Evolutionary conservation across 192 early-diverging fungal genomes (phyloP).

Genomic region (Cetraspora pellucida): DNA sequence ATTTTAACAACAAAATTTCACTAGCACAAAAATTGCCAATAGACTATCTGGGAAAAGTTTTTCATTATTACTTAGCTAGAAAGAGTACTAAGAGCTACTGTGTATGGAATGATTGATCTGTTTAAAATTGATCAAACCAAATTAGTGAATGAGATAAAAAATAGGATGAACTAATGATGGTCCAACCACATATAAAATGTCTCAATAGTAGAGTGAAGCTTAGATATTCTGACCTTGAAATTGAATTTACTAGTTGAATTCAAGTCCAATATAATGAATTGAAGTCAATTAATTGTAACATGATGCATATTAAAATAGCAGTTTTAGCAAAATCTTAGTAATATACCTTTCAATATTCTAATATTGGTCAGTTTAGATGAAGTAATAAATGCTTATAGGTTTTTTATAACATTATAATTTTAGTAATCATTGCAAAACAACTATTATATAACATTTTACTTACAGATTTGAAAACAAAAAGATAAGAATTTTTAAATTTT

Average conservation of each 20-base stretch:
- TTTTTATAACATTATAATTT: too few species aligned
- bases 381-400: conserved; percentile 9
- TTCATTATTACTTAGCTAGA: not conserved
- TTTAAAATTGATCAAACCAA: conserved; percentile 5
- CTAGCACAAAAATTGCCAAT: not conserved
- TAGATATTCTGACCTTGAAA: not conserved
- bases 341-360: not conserved
- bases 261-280: not conserved
- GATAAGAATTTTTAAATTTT: conserved; percentile 18
- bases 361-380: not conserved
- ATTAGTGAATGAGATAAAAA: not conserved
- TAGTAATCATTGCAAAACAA: conserved; percentile 8
- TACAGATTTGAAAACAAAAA: conserved; percentile 3
- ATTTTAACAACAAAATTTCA: too few species aligned
- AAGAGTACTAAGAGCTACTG: not conserved
- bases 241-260: not conserved
- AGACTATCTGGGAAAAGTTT: not conserved
- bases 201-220: not conserved
- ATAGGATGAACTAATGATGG: not conserved
- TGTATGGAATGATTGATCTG: not conserved
- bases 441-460: not conserved
- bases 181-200: not conserved
- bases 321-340: not conserved
- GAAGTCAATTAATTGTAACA: not conserved
- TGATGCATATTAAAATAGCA: conserved; percentile 1